Percentiles rank a stretch among this genome's conserved stretches.
These are phyloP conservation scores for Turnera subulata DNA, from an alignment of 345 rosid species.

Conservation along the genomic window DNA sequence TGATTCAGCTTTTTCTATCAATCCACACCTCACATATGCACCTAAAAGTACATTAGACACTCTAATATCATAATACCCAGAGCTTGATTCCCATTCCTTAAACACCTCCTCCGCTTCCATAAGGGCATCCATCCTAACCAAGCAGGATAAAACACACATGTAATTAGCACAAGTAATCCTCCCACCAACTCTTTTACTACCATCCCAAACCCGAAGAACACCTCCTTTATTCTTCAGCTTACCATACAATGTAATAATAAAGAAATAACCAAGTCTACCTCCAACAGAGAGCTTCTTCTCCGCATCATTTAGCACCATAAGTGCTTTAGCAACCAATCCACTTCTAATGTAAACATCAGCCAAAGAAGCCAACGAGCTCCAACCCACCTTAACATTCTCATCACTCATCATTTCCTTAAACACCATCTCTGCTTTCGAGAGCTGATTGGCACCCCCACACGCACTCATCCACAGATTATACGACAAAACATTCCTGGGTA, in stretches of 20 bases:
- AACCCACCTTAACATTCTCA: constrained; percentile 45
- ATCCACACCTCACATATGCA: constrained; percentile 42
- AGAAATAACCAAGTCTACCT: constrained; percentile 44
- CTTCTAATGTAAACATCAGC: constrained; percentile 47
- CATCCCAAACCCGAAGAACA: constrained; percentile 48
- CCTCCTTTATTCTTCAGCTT: constrained; percentile 40
- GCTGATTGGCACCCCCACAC: constrained; percentile 24
- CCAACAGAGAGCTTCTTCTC: constrained; percentile 41
- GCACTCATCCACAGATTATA: constrained; percentile 70
- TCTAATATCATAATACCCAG: constrained; percentile 46
- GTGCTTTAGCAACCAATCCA: constrained; percentile 43
- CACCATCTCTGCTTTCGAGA: constrained; percentile 33
- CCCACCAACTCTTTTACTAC: constrained; percentile 37
- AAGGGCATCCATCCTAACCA: constrained; percentile 42
- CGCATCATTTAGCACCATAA: constrained; percentile 34
- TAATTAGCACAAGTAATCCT: constrained; percentile 51
- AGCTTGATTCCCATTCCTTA: constrained; percentile 44
- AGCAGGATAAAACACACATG: constrained; percentile 45
- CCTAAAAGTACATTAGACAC: constrained; percentile 58
- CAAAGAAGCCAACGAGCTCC: constrained; percentile 51
- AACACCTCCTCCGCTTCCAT: constrained; percentile 41
- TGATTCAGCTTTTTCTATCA: constrained; percentile 39
- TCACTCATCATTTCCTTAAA: constrained; percentile 49
- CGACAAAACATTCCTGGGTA: constrained; percentile 47
- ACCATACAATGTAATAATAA: constrained; percentile 41